These are phyloP conservation scores for Tephrocybe sp. DNA, from an alignment of 768 basidiomycete genomes.

Conservation along the genomic window DNA sequence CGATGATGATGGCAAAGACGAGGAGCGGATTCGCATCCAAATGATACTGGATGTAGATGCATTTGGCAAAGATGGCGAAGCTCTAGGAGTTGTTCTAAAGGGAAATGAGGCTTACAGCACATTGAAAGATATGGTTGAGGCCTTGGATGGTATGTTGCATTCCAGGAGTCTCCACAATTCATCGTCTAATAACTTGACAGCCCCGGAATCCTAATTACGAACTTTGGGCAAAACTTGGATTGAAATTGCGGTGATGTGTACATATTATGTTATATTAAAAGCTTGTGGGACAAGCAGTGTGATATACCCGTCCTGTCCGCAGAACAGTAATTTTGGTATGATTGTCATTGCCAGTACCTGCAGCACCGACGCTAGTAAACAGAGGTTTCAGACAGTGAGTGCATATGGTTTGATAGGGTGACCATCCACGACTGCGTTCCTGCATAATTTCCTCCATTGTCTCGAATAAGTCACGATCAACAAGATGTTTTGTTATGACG, in stretches of 20 bases:
- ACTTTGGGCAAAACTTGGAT: too few relatives aligned
- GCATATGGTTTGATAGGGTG: constrained; percentile 47
- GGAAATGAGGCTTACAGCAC: constrained; percentile 49
- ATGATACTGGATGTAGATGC: constrained; percentile 85
- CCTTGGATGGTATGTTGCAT: constrained; percentile 27
- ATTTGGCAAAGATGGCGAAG: constrained; percentile 73
- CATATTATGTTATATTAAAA: constrained; percentile 3
- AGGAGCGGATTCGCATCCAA: constrained; percentile 83
- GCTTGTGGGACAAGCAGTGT: constrained; percentile 36
- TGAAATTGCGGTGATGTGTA: too few relatives aligned
- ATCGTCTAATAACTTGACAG: constrained; percentile 5
- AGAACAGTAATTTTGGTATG: constrained; percentile 39
- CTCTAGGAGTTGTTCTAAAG: constrained; percentile 62
- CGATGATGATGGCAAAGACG: constrained; percentile 76
- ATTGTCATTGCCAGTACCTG: constrained; percentile 11
- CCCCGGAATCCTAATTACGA: constrained; percentile 8
- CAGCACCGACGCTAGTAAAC: constrained; percentile 12
- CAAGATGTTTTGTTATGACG: constrained; percentile 74
- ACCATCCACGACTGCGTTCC: constrained; percentile 65
- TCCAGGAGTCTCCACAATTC: not conserved
- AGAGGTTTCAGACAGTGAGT: constrained; percentile 50
- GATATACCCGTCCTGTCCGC: constrained; percentile 61
- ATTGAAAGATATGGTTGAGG: constrained; percentile 60
- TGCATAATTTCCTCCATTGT: constrained; percentile 57
- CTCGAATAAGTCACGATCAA: constrained; percentile 80